phyloP scores from a whole-genome alignment of 1,284 basidiomycete genomes.

The Ustilago loliicola region DNA sequence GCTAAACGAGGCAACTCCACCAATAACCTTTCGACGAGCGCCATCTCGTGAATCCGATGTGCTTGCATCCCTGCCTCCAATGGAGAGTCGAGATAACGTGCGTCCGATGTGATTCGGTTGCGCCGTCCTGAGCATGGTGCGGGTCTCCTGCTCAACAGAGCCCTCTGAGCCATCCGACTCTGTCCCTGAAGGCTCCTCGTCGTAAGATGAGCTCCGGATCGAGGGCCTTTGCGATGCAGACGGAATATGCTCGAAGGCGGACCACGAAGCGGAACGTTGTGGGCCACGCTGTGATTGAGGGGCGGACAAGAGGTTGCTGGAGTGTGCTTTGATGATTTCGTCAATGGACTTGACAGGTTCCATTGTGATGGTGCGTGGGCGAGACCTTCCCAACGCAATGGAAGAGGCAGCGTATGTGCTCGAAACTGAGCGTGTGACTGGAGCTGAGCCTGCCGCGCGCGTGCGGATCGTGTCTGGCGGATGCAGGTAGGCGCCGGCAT shows the following conservation, averaged over 20 bases:
- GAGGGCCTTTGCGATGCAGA: neutral
- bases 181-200: slow-evolving; percentile 8
- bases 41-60: neutral
- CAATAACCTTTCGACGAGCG: neutral
- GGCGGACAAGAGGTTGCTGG: slow-evolving; percentile 54
- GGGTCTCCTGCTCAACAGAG: slow-evolving; percentile 34
- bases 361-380: slow-evolving; percentile 1
- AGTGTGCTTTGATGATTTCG: slow-evolving; percentile 72
- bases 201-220: neutral
- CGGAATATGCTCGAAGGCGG: slow-evolving; percentile 42
- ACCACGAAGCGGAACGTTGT: slow-evolving; percentile 51
- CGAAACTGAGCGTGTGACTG: neutral
- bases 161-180: slow-evolving; percentile 21
- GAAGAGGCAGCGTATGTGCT: slow-evolving; percentile 44
- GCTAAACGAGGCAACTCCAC: neutral
- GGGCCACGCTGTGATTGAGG: slow-evolving; percentile 52
- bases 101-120: slow-evolving; percentile 4
- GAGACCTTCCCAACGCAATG: slow-evolving; percentile 24
- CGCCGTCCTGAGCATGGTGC: slow-evolving; percentile 12
- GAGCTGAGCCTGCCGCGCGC: neutral
- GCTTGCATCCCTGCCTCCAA: neutral
- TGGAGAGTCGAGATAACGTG: slow-evolving; percentile 10
- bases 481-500: neutral
- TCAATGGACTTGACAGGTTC: slow-evolving; percentile 53
- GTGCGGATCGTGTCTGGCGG: neutral